Base-by-base conservation (phyloP, 2,329 filamentous ascomycete species). In the Talaromyces sp. region DNA sequence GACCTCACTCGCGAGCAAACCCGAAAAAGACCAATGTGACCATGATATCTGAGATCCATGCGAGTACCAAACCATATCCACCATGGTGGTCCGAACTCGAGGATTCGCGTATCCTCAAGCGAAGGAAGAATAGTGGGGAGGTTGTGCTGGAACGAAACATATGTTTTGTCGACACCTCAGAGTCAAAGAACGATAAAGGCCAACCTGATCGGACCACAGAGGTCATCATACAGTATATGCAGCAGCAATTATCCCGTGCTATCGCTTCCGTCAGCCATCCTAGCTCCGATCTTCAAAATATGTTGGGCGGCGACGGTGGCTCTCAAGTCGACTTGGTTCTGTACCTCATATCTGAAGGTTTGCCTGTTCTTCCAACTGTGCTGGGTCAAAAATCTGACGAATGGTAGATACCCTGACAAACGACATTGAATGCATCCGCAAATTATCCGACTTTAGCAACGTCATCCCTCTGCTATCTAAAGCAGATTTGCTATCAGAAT, bases 81-180 rank as follows among this genome's bases (percentile, higher is more conserved):
- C 82, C 88, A 64, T 98, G 95, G 95, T 96, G 91, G 90, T 89
- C 89, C 15, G 90, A 95, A 72, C 77, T 92, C 58, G 89, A 93
- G 63, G 87, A 90, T 67, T 87, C 85, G 65, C 82, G 82, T 31
- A 79, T 83, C 59, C 78, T 86, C 67, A 82, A 85, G 56, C 84
- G 88, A 72, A 85, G 90, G 71, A 91, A 89, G 74, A 94, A 90
- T 72, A 80, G 87, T 61, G 88, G 88, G 8, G 93, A 95, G 68
- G 85, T 87, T 25, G 86, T 97, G 45, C 81, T 98, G 54, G 94
- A 98, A 74, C 87, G 94, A 35, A 99, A 99, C 73, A 79, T 99
- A 5, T 97, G 92, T 76, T 97, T 99, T 74, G 88, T 97, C 65
- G 94, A 98, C 78, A 94, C 91, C 2, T 87, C 90, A 68, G 83